Conservation (phyloP, 345 rosid species). For the Bruguiera parviflora region DNA sequence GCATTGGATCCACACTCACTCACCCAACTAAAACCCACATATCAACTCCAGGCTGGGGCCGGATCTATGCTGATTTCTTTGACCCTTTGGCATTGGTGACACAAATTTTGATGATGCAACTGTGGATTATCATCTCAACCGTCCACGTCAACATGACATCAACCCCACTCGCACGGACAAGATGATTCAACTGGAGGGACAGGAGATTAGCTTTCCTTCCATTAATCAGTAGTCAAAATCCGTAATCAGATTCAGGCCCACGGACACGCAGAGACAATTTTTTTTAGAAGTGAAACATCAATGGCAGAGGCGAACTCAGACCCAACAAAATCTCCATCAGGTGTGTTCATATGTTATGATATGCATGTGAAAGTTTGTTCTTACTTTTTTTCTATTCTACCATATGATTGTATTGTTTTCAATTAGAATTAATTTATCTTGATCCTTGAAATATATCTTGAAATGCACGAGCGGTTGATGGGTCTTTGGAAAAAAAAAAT, state of each 20-base stretch:
- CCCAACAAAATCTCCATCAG: conserved; percentile 12
- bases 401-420: background rate
- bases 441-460: background rate
- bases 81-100: too few species aligned
- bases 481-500: background rate
- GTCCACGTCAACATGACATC: conserved; percentile 5
- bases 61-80: too few species aligned
- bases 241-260: background rate
- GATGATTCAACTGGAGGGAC: background rate
- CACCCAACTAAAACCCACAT: too few species aligned
- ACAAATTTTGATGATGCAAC: too few species aligned
- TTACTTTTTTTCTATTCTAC: background rate
- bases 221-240: background rate
- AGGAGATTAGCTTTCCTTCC: too few species aligned
- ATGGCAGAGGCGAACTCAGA: conserved; percentile 19
- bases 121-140: background rate
- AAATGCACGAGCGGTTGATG: background rate
- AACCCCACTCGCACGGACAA: background rate
- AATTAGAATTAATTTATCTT: background rate
- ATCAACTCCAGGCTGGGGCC: too few species aligned
- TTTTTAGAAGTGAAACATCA: background rate
- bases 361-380: background rate
- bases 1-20: too few species aligned
- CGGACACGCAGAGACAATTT: too few species aligned
- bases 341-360: background rate